Percentiles rank a stretch among this genome's conserved stretches.
Evolutionary conservation across 768 basidiomycete species (phyloP).

Genomic region (Pulveroboletus frians): DNA sequence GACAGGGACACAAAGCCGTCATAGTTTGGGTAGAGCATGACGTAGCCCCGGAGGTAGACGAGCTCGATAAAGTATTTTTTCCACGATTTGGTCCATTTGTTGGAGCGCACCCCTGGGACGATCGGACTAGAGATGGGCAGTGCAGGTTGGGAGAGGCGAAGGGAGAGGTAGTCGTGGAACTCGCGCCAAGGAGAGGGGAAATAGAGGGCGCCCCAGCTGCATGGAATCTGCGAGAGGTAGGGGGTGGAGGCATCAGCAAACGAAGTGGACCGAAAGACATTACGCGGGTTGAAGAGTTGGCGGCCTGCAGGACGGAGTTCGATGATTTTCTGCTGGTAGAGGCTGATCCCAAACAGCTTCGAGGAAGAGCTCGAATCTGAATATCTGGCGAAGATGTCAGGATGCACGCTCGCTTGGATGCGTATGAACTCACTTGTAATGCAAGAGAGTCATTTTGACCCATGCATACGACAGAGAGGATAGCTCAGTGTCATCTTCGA

Average conservation of each 20-base stretch:
- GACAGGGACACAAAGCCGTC: slow-evolving; percentile 66
- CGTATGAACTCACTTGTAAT: slow-evolving; percentile 51
- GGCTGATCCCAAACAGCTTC: slow-evolving; percentile 70
- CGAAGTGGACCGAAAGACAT: slow-evolving; percentile 43
- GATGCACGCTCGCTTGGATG: neutral
- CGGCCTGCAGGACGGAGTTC: slow-evolving; percentile 69
- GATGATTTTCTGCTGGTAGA: slow-evolving; percentile 82
- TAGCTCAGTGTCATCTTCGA: slow-evolving; percentile 85
- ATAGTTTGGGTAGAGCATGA: slow-evolving; percentile 89
- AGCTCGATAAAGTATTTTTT: slow-evolving; percentile 89
- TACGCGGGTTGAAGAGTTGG: slow-evolving; percentile 59
- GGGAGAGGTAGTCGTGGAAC: slow-evolving; percentile 71
- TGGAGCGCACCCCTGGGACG: slow-evolving; percentile 75
- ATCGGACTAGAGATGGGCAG: slow-evolving; percentile 38
- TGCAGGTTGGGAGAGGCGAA: slow-evolving; percentile 54
- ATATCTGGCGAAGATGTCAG: slow-evolving; percentile 42
- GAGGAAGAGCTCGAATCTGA: slow-evolving; percentile 38
- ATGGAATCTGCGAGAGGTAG: slow-evolving; percentile 82
- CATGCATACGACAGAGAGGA: slow-evolving; percentile 84
- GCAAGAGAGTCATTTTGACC: slow-evolving; percentile 73
- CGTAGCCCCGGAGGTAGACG: slow-evolving; percentile 73
- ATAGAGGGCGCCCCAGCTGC: slow-evolving; percentile 90
- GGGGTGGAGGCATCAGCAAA: slow-evolving; percentile 50
- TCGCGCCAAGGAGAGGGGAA: slow-evolving; percentile 87
- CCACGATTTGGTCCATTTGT: slow-evolving; percentile 79